Conservation (phyloP, 257 asterid species). For the Solanum corneliomulleri region DNA sequence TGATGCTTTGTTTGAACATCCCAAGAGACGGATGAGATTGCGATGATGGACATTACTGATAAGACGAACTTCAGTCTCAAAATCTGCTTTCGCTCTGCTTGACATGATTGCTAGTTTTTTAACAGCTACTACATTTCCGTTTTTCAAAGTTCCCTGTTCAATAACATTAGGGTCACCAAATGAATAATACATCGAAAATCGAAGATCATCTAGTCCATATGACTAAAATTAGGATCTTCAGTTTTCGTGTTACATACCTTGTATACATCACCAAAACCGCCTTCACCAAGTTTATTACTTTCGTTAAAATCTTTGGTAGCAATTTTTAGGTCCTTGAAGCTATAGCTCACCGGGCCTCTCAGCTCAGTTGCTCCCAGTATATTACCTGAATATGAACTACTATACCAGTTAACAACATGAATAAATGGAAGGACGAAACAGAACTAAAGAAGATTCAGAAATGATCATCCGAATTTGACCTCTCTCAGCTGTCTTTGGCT, state of each 20-base stretch:
- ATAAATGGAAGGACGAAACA: not conserved
- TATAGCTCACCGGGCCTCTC: constrained; percentile 62
- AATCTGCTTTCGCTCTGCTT: constrained; percentile 54
- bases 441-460: not conserved
- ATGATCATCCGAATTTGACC: constrained; percentile 12
- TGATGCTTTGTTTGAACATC: constrained; percentile 59
- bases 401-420: not conserved
- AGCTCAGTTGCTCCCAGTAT: constrained; percentile 65
- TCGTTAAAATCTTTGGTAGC: constrained; percentile 60
- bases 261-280: constrained; percentile 77
- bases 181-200: not conserved
- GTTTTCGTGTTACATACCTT: constrained; percentile 22
- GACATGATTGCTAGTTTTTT: constrained; percentile 43
- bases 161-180: not conserved
- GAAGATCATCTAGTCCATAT: not conserved
- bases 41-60: constrained; percentile 89
- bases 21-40: constrained; percentile 67
- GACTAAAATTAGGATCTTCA: not conserved
- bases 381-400: constrained; percentile 18
- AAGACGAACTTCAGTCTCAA: constrained; percentile 73
- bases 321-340: constrained; percentile 45
- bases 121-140: constrained; percentile 62
- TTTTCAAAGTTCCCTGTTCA: constrained; percentile 57
- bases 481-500: constrained; percentile 23
- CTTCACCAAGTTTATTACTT: constrained; percentile 70